Conservation (phyloP, 305 asterid species). For the Solanum chacoense region DNA sequence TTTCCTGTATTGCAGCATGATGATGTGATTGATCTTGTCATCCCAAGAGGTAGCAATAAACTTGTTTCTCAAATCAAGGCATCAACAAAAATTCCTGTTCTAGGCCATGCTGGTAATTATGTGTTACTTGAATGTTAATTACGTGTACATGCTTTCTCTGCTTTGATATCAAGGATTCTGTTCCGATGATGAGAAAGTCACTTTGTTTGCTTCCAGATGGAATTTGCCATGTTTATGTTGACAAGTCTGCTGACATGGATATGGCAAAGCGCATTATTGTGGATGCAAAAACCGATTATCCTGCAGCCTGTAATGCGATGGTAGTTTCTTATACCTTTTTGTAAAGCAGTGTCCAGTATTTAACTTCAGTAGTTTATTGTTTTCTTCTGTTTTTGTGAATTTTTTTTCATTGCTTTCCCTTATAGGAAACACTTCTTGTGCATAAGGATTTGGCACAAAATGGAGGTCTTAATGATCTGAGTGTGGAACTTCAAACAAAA, state of each 20-base stretch:
- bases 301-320: slow-evolving; percentile 93
- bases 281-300: slow-evolving; percentile 81
- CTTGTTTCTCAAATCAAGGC: slow-evolving; percentile 90
- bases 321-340: slow-evolving; percentile 18
- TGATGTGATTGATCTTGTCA: slow-evolving; percentile 95
- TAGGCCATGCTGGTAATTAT: slow-evolving; percentile 87
- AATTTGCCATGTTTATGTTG: slow-evolving; percentile 91
- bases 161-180: background rate
- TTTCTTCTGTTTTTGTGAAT: background rate
- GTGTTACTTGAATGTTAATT: background rate
- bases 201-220: slow-evolving; percentile 59
- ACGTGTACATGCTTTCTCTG: background rate
- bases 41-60: slow-evolving; percentile 98
- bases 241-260: slow-evolving; percentile 69
- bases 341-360: background rate
- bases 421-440: slow-evolving; percentile 86
- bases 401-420: slow-evolving; percentile 3
- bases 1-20: slow-evolving; percentile 51
- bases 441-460: slow-evolving; percentile 68
- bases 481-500: slow-evolving; percentile 74
- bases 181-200: slow-evolving; percentile 9
- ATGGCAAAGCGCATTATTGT: slow-evolving; percentile 74
- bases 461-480: slow-evolving; percentile 51
- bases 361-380: background rate
- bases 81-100: slow-evolving; percentile 95